Base-by-base conservation (phyloP, 306 rosid species). In the Fragaria nilgerrensis region DNA sequence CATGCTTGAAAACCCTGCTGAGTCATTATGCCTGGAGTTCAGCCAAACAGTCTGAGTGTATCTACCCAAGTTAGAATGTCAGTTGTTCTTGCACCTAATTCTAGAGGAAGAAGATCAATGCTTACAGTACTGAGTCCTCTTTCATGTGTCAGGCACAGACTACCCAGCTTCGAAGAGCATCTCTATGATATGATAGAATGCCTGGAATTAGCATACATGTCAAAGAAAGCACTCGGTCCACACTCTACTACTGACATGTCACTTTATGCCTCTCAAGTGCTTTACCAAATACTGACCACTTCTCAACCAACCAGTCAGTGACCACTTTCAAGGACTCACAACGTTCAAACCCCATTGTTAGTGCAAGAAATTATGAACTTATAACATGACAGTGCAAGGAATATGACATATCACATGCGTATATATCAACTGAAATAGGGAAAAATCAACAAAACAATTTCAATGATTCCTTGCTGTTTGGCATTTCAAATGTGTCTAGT, bases 261-360 rank as follows among this genome's bases (percentile, higher is more conserved):
- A 62, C 59, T 76, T 70, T 41, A 1, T 52, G 27, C 58, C n/a
- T 19, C 58, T 49, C 5, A 4, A 78, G 79, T 82, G 62, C 68
- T 59, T 49, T 78, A 66, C 58, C 50, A 29, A 68, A 59, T 61
- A 68, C 52, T 25, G 8, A 16, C 80, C 75, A 74, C 56, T 53
- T 43, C 70, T 65, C 70, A 34, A 65, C 70, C 44, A 65, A 17
- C 17, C 47, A 17, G 4, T 73, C 63, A 41, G 68, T 36, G 9
- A 11, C 77, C 79, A 74, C 66, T 53, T 55, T 53, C 39, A 58
- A 59, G 44, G 27, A 19, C 39, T 74, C 27, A 22, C 9, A 13
- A 3, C 47, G 69, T 43, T 41, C 72, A 74, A 41, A 39, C 41
- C 15, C 66, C 68, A 74, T 25, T 74, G 17, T 39, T 23, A 56